Base-by-base conservation (phyloP, 768 basidiomycete genomes). In the Coprinopsis marcescibilis region DNA sequence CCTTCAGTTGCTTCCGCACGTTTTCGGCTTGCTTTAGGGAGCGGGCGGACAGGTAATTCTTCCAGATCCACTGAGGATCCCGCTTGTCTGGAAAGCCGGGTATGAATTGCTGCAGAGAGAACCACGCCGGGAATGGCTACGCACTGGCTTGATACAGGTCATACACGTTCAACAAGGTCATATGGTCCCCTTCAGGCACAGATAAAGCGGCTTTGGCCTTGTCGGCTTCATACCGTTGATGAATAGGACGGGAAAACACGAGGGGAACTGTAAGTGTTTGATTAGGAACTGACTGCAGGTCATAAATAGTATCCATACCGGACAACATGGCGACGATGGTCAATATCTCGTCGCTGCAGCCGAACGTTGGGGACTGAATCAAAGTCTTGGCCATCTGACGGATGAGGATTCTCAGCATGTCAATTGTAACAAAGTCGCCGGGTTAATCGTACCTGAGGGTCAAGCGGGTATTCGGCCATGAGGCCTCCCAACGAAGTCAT, bases 401-500 rank as follows among this genome's bases (percentile, higher is more conserved):
- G 35, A 39, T 46, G 25, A 23, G 14, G 52, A 42, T 45, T 49
- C 25, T 12, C 41, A 29, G 21, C 24, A 19, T 19, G 15, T 20
- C 26, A 2, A 8, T 4, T 24, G 8, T 5, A 5, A 21, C 20
- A 23, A 23, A 20, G 11, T 6, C n/a, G n/a, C n/a, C n/a, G n/a
- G n/a, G 38, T 40, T 32, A 8, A 19, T 23, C 73, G 32, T 54
- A 86, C 89, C 73, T 94, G 94, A 34, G 95, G 96, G 63, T 98
- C 96, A n/a, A 99, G 76, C 8, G 95, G 96, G 72, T 98, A 98
- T 56, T 97, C 92, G 0, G 96, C 95, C 95, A 98, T 97, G 49
- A 91, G 84, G 25, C 67, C 71, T 2, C 96, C 96, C 7, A 98
- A 69, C 0, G 81, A 65, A 0, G 96, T 98, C 47, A 99, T 63